A percentile compares a stretch with the other conserved stretches of the same genome.
Evolutionary conservation across 176 grass and related monocot genomes (phyloP).

Genomic region (Guadua angustifolia): DNA sequence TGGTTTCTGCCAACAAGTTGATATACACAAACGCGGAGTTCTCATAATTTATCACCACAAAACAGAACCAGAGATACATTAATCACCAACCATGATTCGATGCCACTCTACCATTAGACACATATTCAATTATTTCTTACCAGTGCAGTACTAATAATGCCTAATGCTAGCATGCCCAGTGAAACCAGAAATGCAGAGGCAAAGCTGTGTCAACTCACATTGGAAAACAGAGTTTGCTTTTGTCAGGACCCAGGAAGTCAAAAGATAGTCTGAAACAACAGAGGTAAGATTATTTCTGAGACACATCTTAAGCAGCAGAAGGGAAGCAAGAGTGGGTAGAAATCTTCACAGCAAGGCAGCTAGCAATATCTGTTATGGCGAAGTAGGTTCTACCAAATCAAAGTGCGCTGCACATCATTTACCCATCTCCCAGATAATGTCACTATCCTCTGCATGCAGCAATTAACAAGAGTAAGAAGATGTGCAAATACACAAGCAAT

Average conservation of each 20-base stretch:
- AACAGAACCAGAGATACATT: background rate
- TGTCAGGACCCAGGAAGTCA: background rate
- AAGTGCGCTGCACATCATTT: constrained; percentile 40
- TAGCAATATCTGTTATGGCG: background rate
- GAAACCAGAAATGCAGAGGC: constrained; percentile 7
- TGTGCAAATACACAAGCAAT: background rate
- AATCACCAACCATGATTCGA: background rate
- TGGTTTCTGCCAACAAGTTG: background rate
- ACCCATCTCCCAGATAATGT: constrained; percentile 76
- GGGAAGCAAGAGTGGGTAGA: background rate
- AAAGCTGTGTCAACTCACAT: background rate
- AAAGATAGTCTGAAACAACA: background rate
- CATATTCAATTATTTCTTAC: constrained; percentile 5
- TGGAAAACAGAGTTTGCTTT: background rate
- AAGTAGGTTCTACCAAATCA: background rate
- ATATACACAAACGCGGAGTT: constrained; percentile 6
- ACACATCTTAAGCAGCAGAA: constrained; percentile 17
- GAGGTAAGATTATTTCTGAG: background rate
- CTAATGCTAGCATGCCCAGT: background rate
- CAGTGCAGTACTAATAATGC: background rate
- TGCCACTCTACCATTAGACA: background rate
- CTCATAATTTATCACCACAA: background rate
- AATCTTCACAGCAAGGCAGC: background rate
- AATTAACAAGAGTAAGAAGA: constrained; percentile 46
- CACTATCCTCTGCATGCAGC: constrained; percentile 76